Base-by-base conservation (phyloP, 768 basidiomycete species). In the Suillus cothurnatus region DNA sequence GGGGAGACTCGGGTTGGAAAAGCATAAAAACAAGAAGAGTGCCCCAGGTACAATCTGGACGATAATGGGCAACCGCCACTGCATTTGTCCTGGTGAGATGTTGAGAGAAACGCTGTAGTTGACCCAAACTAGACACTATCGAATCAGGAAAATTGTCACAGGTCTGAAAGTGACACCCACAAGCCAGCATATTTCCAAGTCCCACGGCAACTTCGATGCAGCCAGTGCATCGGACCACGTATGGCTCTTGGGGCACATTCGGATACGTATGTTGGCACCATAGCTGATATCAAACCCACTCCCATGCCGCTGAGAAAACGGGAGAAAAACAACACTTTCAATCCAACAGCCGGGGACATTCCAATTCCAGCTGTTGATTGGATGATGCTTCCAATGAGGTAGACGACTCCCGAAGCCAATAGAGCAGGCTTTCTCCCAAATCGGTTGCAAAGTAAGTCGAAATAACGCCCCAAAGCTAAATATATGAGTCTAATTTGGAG, bases 261-360 rank as follows among this genome's bases (percentile, higher is more conserved):
- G 3, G 79, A 75, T 3, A 79, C 73, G 31, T 80, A 80, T 0
- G 76, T 72, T 2, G 80, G 80, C 26, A 78, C 76, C 26, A 80
- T 56, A 0, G 77, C 77, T 2, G 74, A 69, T 68, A 78, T 73
- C 41, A 79, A 50, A 32, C 83, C 81, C 7, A 84, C 76, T 3
- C 85, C 85, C 39, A 85, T 71, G 21, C 85, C 86, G 6, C 80
- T 76, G 0, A 87, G 67, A 76, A 85, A 85, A 11, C 84, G 80
- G 59, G 74, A 68, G 57, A 78, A 70, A 62, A 73, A 79, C 11
- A 78, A 66, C 2, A 78, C 21, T 26, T 74, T 55, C n/a, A 79
- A 68, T 19, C 72, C 77, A 3, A 70, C 65, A 9, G 62, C 60
- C 5, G 69, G 61, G 43, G 72, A 68, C 52, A 68, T 73, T 32